Evolutionary conservation across 768 basidiomycete genomes (phyloP), one percentile per base, ranked within the genome.

Genomic region (Pisolithus sp.): DNA sequence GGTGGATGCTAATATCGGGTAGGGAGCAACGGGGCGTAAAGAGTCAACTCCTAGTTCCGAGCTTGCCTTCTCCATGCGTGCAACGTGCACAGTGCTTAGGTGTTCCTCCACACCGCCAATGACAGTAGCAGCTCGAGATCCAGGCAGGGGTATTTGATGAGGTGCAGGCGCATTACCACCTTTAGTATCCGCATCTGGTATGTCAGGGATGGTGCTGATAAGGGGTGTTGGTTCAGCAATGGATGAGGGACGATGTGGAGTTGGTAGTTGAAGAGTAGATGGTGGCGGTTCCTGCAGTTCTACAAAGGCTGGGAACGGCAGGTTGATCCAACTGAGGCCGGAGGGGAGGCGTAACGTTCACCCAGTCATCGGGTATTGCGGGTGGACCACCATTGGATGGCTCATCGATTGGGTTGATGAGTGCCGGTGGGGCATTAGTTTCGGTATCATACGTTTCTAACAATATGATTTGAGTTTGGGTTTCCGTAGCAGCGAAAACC

Each of bases 91-190:
- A 42, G 50, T 51, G 21, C 61, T 57, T 13, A 62, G 54, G 39
- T 62, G 62, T 30, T 67, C 65, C 15, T 37, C 57, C 13, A 59
- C 51, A 13, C 65, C 57, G 10, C 62, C 68, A 7, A 68, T 56
- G 46, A 60, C 66, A 1, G 68, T 68, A 15, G 56, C 62, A 1
- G 66, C 66, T 4, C 66, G 66, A n/a, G 68, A 65, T 37, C 55
- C 49, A 13, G 66, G 65, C 15, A 67, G 60, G 15, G 60, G 57
- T 3, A 68, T 49, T 47, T 54, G 52, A 1, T 57, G 59, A 26
- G 66, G 60, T 6, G n/a, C 50, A n/a, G 17, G 49, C 21, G 58
- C 36, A 9, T 39, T 23, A 47, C 4, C 34, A 15, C 34, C 34
- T 34, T 34, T 43, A 24, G 28, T 41, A 39, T 58, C 58, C 6